Evolutionary conservation across 75 land plant species (phyloP), one percentile per base, ranked within the genome.

Genomic region (Cupressus sempervirens): DNA sequence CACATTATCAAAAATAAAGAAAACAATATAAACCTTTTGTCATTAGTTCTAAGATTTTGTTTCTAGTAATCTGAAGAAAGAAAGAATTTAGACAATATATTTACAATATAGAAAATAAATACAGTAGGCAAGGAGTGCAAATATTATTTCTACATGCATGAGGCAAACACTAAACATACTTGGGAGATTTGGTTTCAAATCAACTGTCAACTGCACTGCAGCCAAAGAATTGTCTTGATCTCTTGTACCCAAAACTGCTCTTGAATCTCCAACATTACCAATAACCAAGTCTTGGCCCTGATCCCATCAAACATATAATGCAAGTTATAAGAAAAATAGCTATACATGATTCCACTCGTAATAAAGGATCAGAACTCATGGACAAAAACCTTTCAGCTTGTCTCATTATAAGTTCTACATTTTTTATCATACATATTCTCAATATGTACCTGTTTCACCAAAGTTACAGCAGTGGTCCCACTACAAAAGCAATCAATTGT

Each of bases 401-500:
- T 79, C 32, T 79, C 26, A 13, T 43, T 43, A 43, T 77, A 79
- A 36, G 30, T 26, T 7, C 46, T n/a, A n/a, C 46, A 14, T 29
- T 23, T 43, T 77, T 77, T 72, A 79, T 9, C n/a, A 79, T 20
- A 76, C 9, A 43, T 79, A 30, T 48, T 82, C 83, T 82, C 29
- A 52, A 50, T 52, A 32, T 15, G n/a, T 82, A 96, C 99, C 99
- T 97, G 97, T 88, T 94, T 94, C 16, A 97, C 52, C 82, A 96
- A 82, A 5, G 95, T 93, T 10, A 97, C 99, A n/a, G 99, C 96
- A 34, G 99, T 97, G 20, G 95, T 91, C 18, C 99, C 99, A 85
- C 99, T 97, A 85, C 99, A 97, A 87, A 94, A 96, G 80, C 98
- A 94, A 89, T 97, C 99, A 76, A 96, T 94, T 41, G 89, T 88